These are phyloP conservation scores for Sclerotinia trifoliorum DNA, from an alignment of 2,329 filamentous ascomycete species.

Conservation along the genomic window DNA sequence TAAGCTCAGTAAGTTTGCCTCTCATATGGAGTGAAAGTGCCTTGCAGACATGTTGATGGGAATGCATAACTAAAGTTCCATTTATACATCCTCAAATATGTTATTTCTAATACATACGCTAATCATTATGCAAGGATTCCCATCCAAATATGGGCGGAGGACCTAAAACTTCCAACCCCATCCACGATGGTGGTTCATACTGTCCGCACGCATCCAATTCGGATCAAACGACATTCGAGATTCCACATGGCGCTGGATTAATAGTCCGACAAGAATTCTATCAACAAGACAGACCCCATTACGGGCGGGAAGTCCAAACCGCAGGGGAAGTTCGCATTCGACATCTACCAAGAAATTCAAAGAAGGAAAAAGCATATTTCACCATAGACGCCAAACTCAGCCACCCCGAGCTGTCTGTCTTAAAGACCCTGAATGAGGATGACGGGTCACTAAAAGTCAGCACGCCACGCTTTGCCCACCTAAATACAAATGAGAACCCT, in stretches of 20 bases:
- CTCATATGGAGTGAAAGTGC: no score
- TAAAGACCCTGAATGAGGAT: conserved; percentile 30
- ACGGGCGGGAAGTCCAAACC: conserved; percentile 26
- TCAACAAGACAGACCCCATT: conserved; percentile 22
- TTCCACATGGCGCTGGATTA: conserved; percentile 29
- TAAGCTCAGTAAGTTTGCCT: not conserved
- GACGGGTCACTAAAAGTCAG: conserved; percentile 31
- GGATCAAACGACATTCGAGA: conserved; percentile 29
- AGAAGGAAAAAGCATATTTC: conserved; percentile 30
- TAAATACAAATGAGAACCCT: conserved; percentile 23
- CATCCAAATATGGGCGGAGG: conserved; percentile 7
- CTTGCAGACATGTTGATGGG: not conserved
- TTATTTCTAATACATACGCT: not conserved
- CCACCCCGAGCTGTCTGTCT: conserved; percentile 29
- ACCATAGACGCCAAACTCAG: conserved; percentile 34
- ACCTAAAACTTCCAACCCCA: conserved; percentile 11
- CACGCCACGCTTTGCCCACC: conserved; percentile 32
- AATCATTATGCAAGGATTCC: not conserved
- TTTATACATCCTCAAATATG: no score
- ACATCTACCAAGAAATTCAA: conserved; percentile 28
- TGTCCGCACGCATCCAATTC: conserved; percentile 30
- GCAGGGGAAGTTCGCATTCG: conserved; percentile 35
- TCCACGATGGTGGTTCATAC: conserved; percentile 28
- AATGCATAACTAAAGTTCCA: no score
- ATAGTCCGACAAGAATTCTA: conserved; percentile 31